phyloP scores from a whole-genome alignment of 2,329 filamentous ascomycete species.

The Achaetomium macrosporum region DNA sequence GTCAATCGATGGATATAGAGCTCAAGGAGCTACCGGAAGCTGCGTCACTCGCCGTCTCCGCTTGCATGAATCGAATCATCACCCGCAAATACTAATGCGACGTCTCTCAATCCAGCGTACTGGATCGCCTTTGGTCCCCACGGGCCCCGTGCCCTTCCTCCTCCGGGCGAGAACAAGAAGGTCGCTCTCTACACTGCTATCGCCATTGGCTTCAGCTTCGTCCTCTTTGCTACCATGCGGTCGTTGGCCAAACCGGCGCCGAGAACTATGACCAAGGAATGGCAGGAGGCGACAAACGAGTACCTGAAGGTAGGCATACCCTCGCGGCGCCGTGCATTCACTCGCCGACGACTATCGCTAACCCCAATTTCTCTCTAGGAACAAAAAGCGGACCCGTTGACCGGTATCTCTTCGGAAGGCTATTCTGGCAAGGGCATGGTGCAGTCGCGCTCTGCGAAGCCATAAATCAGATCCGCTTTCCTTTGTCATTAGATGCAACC shows the following conservation, averaged over 20 bases:
- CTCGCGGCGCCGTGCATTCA: background rate
- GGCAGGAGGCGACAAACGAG: conserved; percentile 92
- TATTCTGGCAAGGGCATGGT: conserved; percentile 75
- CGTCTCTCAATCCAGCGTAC: conserved; percentile 64
- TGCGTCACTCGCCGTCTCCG: conserved; percentile 8
- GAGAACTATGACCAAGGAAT: conserved; percentile 91
- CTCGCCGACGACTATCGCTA: conserved; percentile 3
- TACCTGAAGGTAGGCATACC: conserved; percentile 69
- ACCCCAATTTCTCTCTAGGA: conserved; percentile 44
- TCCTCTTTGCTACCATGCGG: conserved; percentile 68
- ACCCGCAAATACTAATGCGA: conserved; percentile 27
- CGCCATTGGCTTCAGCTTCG: conserved; percentile 61
- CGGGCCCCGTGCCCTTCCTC: conserved; percentile 76
- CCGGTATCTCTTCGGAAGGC: conserved; percentile 71
- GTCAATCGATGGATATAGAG: conserved; percentile 15
- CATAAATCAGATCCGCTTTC: conserved; percentile 34
- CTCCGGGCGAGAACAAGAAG: conserved; percentile 78
- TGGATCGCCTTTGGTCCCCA: conserved; percentile 98
- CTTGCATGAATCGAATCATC: background rate
- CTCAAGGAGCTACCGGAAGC: conserved; percentile 7
- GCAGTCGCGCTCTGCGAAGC: conserved; percentile 58
- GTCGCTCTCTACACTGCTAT: conserved; percentile 67
- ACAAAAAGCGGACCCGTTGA: conserved; percentile 82
- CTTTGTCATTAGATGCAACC: conserved; percentile 35
- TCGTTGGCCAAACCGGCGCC: conserved; percentile 66